Conservation (phyloP, 2,329 filamentous ascomycete species). For the Waltergamsia citrina region DNA sequence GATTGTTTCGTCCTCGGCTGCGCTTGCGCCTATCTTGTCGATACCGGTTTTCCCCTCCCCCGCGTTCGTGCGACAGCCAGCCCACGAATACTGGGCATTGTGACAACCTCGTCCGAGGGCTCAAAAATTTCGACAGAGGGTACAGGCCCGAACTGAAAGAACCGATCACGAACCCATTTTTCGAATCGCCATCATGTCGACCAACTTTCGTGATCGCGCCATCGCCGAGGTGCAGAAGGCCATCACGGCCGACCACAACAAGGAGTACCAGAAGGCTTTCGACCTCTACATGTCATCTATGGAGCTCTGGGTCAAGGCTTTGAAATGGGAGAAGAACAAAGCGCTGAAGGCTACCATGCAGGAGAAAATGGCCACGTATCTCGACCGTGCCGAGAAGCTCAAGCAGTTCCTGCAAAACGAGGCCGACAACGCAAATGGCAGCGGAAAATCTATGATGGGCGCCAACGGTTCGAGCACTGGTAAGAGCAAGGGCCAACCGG, state of each 20-base stretch:
- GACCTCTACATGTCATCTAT: conserved; percentile 92
- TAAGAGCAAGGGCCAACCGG: conserved; percentile 53
- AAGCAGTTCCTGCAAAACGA: conserved; percentile 82
- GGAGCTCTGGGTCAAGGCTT: conserved; percentile 95
- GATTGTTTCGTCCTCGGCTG: background rate
- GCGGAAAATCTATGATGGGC: conserved; percentile 54
- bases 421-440: conserved; percentile 64
- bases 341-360: conserved; percentile 97
- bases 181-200: conserved; percentile 59
- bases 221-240: conserved; percentile 97
- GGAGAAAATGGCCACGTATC: conserved; percentile 90
- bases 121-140: no score
- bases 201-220: conserved; percentile 92
- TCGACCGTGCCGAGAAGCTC: conserved; percentile 97
- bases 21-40: background rate
- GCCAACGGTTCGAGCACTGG: conserved; percentile 61
- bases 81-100: no score
- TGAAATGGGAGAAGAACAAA: conserved; percentile 99
- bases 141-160: no score
- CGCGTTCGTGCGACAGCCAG: no score
- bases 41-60: background rate
- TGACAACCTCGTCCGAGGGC: no score
- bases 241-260: conserved; percentile 90
- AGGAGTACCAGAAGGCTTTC: conserved; percentile 96
- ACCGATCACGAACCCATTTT: no score